Conservation (phyloP, 2,329 filamentous ascomycete species). For the Leptographium wingfieldii region DNA sequence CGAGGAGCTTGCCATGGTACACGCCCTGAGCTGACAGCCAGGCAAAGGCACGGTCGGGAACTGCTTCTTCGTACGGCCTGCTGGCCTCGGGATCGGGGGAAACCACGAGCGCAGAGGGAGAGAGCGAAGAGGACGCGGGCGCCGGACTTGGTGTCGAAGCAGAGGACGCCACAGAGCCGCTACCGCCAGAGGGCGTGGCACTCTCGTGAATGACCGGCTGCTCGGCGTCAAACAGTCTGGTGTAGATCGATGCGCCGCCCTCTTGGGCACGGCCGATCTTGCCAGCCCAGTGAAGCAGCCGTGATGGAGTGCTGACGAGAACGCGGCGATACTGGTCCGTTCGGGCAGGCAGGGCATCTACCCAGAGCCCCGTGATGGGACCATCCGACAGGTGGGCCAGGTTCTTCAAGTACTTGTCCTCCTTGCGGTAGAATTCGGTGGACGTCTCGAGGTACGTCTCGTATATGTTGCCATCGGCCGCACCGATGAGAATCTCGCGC, state of each 20-base stretch:
- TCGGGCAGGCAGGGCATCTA: slow-evolving; percentile 55
- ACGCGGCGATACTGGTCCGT: slow-evolving; percentile 59
- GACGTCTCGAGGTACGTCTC: slow-evolving; percentile 91
- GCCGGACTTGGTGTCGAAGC: slow-evolving; percentile 12
- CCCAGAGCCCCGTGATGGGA: slow-evolving; percentile 75
- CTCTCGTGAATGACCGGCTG: slow-evolving; percentile 66
- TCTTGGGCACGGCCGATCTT: slow-evolving; percentile 58
- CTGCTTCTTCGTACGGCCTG: slow-evolving; percentile 39
- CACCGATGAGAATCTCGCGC: slow-evolving; percentile 81
- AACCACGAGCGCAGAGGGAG: slow-evolving; percentile 53
- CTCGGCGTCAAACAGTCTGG: slow-evolving; percentile 78
- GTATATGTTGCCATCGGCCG: slow-evolving; percentile 89
- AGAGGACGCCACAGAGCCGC: background rate
- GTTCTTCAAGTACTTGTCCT: slow-evolving; percentile 81
- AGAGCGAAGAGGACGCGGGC: slow-evolving; percentile 23
- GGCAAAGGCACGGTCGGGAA: slow-evolving; percentile 64
- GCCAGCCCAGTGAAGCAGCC: slow-evolving; percentile 70
- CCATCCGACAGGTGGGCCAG: slow-evolving; percentile 75
- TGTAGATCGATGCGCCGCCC: slow-evolving; percentile 74
- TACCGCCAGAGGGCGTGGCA: slow-evolving; percentile 29
- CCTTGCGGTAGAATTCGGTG: slow-evolving; percentile 86
- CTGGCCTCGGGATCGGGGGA: slow-evolving; percentile 57
- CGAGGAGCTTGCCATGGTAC: slow-evolving; percentile 69
- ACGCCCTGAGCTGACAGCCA: slow-evolving; percentile 85
- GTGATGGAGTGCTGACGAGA: slow-evolving; percentile 65